phyloP scores from a whole-genome alignment of 148 eudicot genomes.

The Dysphania ambrosioides region DNA sequence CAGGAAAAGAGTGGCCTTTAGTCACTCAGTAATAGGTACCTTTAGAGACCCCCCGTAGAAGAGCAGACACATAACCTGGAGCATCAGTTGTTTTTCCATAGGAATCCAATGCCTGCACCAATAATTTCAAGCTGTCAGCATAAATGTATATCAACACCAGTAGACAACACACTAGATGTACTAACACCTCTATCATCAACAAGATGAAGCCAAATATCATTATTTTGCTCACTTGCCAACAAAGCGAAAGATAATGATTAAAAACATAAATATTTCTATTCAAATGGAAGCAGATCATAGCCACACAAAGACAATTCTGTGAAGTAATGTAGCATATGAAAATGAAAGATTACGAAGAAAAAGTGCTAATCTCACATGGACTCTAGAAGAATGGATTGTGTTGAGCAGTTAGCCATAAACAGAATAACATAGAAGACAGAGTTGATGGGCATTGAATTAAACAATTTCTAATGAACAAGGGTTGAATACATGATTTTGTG shows the following conservation, averaged over 20 bases:
- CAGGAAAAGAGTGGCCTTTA: too few relatives aligned
- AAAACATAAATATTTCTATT: too few relatives aligned
- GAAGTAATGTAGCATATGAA: neutral
- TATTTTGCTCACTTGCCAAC: neutral
- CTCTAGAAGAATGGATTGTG: neutral
- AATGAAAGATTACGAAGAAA: neutral
- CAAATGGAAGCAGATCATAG: neutral
- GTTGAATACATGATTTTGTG: neutral
- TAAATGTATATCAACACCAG: slow-evolving; percentile 13
- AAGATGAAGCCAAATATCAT: neutral
- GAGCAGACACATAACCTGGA: slow-evolving; percentile 65
- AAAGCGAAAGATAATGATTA: neutral
- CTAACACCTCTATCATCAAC: neutral
- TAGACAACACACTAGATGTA: neutral
- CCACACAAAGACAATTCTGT: neutral
- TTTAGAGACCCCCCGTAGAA: too few relatives aligned
- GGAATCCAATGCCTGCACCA: slow-evolving; percentile 64
- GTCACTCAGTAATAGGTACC: slow-evolving; percentile 41
- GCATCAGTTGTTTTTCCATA: slow-evolving; percentile 57
- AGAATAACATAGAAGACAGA: neutral
- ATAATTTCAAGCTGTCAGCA: slow-evolving; percentile 19
- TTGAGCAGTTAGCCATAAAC: neutral
- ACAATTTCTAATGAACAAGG: neutral
- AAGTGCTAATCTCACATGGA: neutral
- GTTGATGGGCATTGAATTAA: neutral